Evolutionary conservation across 768 basidiomycete genomes (phyloP).

Genomic region (Psilocybe azurescens): DNA sequence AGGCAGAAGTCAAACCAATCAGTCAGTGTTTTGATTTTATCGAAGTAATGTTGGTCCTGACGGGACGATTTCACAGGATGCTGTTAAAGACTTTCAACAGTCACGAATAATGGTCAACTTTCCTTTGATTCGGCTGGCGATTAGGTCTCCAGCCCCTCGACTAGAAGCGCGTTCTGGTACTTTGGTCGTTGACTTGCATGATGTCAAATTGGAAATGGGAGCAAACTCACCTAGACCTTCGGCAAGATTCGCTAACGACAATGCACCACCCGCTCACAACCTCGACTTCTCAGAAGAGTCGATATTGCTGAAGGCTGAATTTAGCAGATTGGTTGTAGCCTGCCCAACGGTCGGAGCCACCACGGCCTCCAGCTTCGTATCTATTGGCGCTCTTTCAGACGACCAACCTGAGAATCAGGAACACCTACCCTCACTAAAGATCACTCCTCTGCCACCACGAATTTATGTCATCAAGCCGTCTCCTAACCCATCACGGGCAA

Average conservation of each 20-base stretch:
- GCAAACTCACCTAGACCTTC: slow-evolving; percentile 12
- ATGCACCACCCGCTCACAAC: slow-evolving; percentile 5
- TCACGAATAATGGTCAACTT: slow-evolving; percentile 39
- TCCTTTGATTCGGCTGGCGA: slow-evolving; percentile 66
- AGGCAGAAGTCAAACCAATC: background rate
- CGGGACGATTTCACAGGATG: background rate
- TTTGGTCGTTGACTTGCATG: slow-evolving; percentile 66
- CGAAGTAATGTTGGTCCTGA: background rate
- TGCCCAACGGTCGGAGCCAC: slow-evolving; percentile 45
- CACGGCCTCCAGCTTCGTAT: slow-evolving; percentile 52
- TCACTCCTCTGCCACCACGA: slow-evolving; percentile 36
- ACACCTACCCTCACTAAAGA: background rate
- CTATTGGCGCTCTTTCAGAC: slow-evolving; percentile 49
- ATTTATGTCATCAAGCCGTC: slow-evolving; percentile 36
- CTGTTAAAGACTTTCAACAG: background rate
- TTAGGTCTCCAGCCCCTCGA: slow-evolving; percentile 66
- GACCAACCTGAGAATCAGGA: background rate
- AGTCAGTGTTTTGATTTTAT: background rate
- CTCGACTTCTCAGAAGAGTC: slow-evolving; percentile 21
- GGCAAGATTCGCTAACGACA: slow-evolving; percentile 33
- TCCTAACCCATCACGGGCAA: slow-evolving; percentile 6
- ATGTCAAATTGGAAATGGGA: slow-evolving; percentile 40
- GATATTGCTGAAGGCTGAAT: slow-evolving; percentile 43
- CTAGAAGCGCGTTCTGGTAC: slow-evolving; percentile 66
- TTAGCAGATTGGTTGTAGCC: slow-evolving; percentile 53